Evolutionary conservation across 257 asterid genomes (phyloP), one percentile per base, ranked within the genome.

Genomic region (Jaltomata sinuosa): DNA sequence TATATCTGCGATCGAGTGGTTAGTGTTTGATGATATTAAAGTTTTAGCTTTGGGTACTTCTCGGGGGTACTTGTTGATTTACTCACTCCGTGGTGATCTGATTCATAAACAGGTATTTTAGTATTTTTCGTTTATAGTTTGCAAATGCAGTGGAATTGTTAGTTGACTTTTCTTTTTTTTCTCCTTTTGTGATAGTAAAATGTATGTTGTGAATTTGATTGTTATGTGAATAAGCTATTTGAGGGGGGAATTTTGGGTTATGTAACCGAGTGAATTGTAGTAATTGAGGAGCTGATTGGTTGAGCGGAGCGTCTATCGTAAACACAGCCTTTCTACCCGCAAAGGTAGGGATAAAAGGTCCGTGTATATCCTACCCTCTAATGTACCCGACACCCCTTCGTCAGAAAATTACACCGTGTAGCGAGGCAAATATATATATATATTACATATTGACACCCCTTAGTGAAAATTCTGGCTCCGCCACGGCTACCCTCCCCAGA

Each of bases 11-110:
- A 86, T 95, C 76, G 96, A 93, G 87, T 95, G 96, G 98, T 93
- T 97, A 25, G 95, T 93, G 18, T 93, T 91, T 85, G 94, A 92
- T 47, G 96, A 93, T 55, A 77, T 93, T 57, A 85, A 93, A 45
- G 97, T 94, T 54, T 89, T 97, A 18, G 96, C 93, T 71, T 88
- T 94, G 34, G 99, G 99, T 31, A 94, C 99, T 84, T 97, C 99
- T 36, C 87, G 93, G 77, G 97, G 99, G 6, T 93, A 91, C 53
- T 92, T 97, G 38, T 64, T 93, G 91, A 91, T 95, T 71, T 97
- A 91, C 47, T 91, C 99, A 55, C 89, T 91, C 78, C 86, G 83
- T 38, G 98, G 99, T 27, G 92, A 90, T 84, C 95, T 96, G 57
- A 89, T 95, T 88, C 98, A 94, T 87, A 90, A 90, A 88, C 99